A percentile compares a stretch with the other conserved stretches of the same genome.
Evolutionary conservation across 306 rosid genomes (phyloP).

Genomic region (Mimosa bimucronata): DNA sequence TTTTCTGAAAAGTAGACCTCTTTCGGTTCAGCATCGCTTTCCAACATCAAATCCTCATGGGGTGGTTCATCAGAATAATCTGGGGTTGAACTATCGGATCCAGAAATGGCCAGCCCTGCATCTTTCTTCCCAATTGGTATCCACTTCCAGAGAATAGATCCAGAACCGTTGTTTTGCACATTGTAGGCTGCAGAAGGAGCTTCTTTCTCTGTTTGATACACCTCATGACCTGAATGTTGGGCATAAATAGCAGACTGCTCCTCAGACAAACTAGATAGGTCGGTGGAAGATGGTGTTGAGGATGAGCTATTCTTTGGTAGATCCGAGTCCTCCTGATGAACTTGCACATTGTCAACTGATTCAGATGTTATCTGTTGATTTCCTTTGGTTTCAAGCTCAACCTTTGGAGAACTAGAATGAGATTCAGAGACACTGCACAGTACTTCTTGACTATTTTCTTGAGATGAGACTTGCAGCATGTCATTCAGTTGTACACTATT

Average conservation of each 20-base stretch:
- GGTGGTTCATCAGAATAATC: constrained; percentile 47
- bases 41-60: constrained; percentile 38
- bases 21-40: constrained; percentile 44
- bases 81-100: constrained; percentile 46
- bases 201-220: constrained; percentile 50
- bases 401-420: constrained; percentile 34
- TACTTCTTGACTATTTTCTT: constrained; percentile 41
- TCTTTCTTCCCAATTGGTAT: constrained; percentile 65
- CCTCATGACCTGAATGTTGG: constrained; percentile 51
- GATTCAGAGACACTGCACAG: constrained; percentile 41
- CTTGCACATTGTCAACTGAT: constrained; percentile 43
- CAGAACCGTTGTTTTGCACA: constrained; percentile 49
- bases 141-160: constrained; percentile 69
- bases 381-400: constrained; percentile 35
- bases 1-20: constrained; percentile 35
- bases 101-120: constrained; percentile 42
- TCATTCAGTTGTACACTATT: constrained; percentile 45
- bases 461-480: constrained; percentile 40
- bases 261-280: constrained; percentile 45
- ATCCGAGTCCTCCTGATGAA: constrained; percentile 44
- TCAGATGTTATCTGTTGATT: constrained; percentile 47
- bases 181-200: constrained; percentile 49
- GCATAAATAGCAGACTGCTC: constrained; percentile 45
- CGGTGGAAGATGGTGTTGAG: constrained; percentile 36
- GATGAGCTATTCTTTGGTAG: constrained; percentile 40